Evolutionary conservation across 805 yeast species (phyloP), one percentile per base, ranked within the genome.

Genomic region (Candida taoyuanica): DNA sequence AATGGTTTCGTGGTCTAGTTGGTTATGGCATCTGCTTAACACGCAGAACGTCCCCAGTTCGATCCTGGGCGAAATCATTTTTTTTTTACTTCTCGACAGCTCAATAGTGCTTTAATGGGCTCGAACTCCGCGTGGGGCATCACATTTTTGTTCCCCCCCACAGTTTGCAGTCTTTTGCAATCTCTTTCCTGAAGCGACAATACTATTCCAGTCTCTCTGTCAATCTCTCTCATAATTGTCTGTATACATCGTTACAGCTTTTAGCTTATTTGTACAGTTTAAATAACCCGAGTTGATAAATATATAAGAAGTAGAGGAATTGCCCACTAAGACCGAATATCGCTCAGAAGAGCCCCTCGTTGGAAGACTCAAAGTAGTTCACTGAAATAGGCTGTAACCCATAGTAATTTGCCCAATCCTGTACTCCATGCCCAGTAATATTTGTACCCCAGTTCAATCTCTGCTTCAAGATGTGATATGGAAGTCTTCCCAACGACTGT

Each of bases 21-120:
- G 96, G 96, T 88, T 79, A 89, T 89, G 96, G 95, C 96, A 85
- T 85, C 93, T 88, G 96, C 96, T 86, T 89, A 87, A 89, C 97
- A 89, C 96, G 96, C 96, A 87, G 93, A 85, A 85, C 88, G 97
- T 91, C 97, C 96, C 97, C 96, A 88, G 97, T 91, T 91, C 97
- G 96, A 91, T 87, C 97, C 97, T 89, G 97, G 97, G 97, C 88
- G 84, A 81, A 86, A 83, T 87, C 96, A 88, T 44, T 41, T 23
- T 36, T 42, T 44, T 44, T 35, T 7, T n/a, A n/a, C 9, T 21
- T 21, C 24, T 11, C 7, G 24, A 7, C 24, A 21, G 24, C 24
- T 21, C n/a, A n/a, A n/a, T n/a, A n/a, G n/a, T n/a, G n/a, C n/a
- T n/a, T n/a, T n/a, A n/a, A n/a, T n/a, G n/a, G n/a, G n/a, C n/a